These are phyloP conservation scores for Prunus salicina DNA, from an alignment of 306 rosid genomes.

Conservation along the genomic window DNA sequence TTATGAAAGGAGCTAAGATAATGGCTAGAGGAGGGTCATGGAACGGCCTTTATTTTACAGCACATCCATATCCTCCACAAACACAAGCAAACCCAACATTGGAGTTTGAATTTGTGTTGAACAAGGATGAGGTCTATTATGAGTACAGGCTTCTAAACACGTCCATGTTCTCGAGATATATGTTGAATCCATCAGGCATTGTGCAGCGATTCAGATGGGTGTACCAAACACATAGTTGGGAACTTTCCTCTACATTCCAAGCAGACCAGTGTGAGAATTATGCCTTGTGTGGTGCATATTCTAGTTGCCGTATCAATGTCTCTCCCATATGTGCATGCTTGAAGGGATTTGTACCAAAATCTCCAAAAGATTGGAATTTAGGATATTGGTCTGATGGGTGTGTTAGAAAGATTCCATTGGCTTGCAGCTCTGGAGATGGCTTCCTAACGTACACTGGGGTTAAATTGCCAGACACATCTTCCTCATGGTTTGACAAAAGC, in stretches of 20 bases:
- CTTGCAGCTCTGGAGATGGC: too few species aligned
- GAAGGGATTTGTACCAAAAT: conserved; percentile 40
- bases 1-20: conserved; percentile 33
- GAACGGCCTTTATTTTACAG: neutral
- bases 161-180: conserved; percentile 35
- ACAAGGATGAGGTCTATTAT: conserved; percentile 35
- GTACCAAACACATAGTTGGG: neutral
- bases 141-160: conserved; percentile 28
- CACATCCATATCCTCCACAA: neutral
- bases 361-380: conserved; percentile 17
- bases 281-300: conserved; percentile 41
- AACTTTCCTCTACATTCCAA: neutral
- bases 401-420: conserved; percentile 15
- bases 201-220: too few species aligned
- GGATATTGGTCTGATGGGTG: conserved; percentile 45
- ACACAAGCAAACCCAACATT: conserved; percentile 20
- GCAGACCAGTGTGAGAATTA: conserved; percentile 36
- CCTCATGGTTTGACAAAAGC: neutral
- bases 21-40: neutral
- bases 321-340: conserved; percentile 45
- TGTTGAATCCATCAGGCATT: neutral
- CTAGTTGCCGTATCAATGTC: conserved; percentile 26
- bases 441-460: too few species aligned
- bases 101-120: conserved; percentile 15
- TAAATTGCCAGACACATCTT: too few species aligned